These are phyloP conservation scores for Ailanthus altissimus DNA, from an alignment of 345 rosid genomes.

Conservation along the genomic window DNA sequence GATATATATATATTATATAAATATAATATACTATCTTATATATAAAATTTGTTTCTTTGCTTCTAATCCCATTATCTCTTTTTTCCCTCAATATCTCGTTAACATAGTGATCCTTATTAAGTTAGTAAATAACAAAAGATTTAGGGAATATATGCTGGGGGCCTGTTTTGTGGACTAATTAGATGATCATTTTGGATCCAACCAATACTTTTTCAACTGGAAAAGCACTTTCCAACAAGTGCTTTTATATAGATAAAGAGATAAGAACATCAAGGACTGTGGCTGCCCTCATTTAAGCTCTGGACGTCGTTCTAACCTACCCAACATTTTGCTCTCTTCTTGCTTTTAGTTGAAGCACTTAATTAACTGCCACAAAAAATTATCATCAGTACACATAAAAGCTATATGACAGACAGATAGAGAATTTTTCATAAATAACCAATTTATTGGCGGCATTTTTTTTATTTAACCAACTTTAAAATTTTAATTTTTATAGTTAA, in stretches of 20 bases:
- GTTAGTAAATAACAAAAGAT: constrained; percentile 33
- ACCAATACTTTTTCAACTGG: neutral
- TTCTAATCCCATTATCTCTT: constrained; percentile 40
- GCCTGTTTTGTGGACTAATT: constrained; percentile 20
- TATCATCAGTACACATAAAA: neutral
- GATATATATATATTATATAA: too few species aligned
- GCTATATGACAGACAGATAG: too few species aligned
- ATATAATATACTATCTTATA: neutral
- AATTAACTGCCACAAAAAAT: constrained; percentile 16
- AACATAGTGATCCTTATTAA: constrained; percentile 37
- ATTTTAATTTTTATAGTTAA: too few species aligned
- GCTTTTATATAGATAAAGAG: neutral
- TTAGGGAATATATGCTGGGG: constrained; percentile 56
- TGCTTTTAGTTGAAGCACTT: neutral
- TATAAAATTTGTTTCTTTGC: neutral
- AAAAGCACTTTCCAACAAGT: neutral
- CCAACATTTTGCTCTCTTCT: neutral
- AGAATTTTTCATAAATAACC: too few species aligned
- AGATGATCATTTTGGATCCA: constrained; percentile 18
- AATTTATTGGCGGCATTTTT: too few species aligned
- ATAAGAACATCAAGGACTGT: neutral
- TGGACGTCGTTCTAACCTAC: neutral
- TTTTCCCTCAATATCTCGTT: constrained; percentile 43
- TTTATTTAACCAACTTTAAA: too few species aligned
- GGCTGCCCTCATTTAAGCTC: neutral